Base-by-base conservation (phyloP, 1,284 basidiomycete genomes). In the Trichosporon asahii region DNA sequence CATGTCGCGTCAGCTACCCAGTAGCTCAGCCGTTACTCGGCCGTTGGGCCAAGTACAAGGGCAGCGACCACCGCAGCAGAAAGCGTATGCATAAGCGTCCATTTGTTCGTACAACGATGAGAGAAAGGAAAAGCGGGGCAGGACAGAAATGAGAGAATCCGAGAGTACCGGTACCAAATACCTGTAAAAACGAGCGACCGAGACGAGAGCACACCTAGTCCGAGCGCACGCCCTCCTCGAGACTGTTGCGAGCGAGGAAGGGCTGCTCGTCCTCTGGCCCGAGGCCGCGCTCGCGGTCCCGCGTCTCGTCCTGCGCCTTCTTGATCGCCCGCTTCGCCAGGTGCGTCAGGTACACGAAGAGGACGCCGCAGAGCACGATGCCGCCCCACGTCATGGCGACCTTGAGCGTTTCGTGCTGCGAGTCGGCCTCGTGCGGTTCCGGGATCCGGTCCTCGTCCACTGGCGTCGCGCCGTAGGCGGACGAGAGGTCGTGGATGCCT, bases 291-390 rank as follows among this genome's bases (percentile, higher is more conserved):
- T 64, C 67, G 14, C 57, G 23, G 29, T 49, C 33, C n/a, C 64
- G 44, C 70, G 76, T 75, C 46, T 75, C 77, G 25, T 70, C 73
- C 70, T 82, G 80, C 0, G 79, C 80, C 61, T 74, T 73, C 21
- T 70, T 73, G 65, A 82, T 67, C 11, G 85, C 85, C 63, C 76
- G 78, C 53, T 84, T 81, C 25, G 86, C 85, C 2, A 85, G 79
- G 69, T 81, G 78, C 21, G 85, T 82, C 21, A 86, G 79, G 74
- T 86, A 86, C 66, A 85, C 75, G 76, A 86, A 86, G 49, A 86
- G 80, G 12, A 77, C 81, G 29, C 84, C 72, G 75, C 85, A 86
- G 7, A 86, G 79, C 5, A 73, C 66, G 25, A 82, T 77, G 7
- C 80, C 80, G 25, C 74, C 74, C 77, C 79, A 79, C 14, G 80